Conservation (phyloP, 2,329 filamentous ascomycete genomes). For the Neobulgaria alba region DNA sequence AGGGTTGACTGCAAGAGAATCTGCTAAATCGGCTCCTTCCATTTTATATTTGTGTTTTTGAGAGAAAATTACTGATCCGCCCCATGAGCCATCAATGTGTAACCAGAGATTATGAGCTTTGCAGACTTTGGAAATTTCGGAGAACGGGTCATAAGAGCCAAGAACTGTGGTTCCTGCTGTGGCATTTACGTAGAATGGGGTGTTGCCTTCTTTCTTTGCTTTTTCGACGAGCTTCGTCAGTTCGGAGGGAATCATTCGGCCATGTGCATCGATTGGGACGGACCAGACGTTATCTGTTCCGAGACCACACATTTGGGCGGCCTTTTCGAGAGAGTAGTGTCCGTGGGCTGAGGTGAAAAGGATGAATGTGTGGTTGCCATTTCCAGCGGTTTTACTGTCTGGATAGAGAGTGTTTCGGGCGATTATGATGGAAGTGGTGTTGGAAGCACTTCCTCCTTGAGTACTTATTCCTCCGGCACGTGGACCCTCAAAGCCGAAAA, state of each 20-base stretch:
- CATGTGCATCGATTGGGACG: conserved; percentile 64
- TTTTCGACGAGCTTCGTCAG: conserved; percentile 55
- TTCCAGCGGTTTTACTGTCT: conserved; percentile 64
- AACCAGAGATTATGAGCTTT: conserved; percentile 71
- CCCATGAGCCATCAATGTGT: conserved; percentile 90
- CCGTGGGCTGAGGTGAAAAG: conserved; percentile 85
- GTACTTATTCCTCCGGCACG: conserved; percentile 59
- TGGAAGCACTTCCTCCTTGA: conserved; percentile 78
- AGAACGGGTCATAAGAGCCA: conserved; percentile 79
- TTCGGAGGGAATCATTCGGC: conserved; percentile 60
- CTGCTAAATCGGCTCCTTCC: conserved; percentile 61
- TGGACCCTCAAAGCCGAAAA: conserved; percentile 68
- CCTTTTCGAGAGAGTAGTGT: conserved; percentile 93
- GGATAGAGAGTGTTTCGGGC: conserved; percentile 83
- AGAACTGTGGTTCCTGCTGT: conserved; percentile 92
- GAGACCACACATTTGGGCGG: conserved; percentile 81
- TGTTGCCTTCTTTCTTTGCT: conserved; percentile 59
- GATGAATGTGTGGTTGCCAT: conserved; percentile 57
- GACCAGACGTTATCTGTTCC: conserved; percentile 64
- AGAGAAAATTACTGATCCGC: conserved; percentile 74
- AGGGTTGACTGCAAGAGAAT: conserved; percentile 82
- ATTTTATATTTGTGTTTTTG: conserved; percentile 55
- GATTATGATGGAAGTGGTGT: conserved; percentile 75
- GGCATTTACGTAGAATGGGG: conserved; percentile 89
- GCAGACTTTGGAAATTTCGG: conserved; percentile 61